Evolutionary conservation across 1,139 yeast species (phyloP).

Genomic region (Kurtzmaniella quercitrusa): DNA sequence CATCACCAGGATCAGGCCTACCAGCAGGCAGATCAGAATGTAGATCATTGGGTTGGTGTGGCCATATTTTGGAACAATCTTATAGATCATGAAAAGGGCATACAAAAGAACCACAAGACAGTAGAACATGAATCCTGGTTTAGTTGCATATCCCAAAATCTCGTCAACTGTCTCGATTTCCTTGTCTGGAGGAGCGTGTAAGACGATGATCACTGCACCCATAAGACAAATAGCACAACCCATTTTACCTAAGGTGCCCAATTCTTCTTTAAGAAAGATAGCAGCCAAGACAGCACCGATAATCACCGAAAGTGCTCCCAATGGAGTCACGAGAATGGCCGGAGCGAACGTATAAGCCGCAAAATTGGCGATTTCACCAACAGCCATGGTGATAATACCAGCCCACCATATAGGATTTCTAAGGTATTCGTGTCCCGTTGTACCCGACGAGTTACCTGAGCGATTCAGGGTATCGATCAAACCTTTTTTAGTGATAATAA

Average conservation of each 20-base stretch:
- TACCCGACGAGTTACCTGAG: slow-evolving; percentile 56
- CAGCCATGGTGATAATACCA: slow-evolving; percentile 86
- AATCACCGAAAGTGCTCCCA: slow-evolving; percentile 86
- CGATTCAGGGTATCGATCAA: slow-evolving; percentile 66
- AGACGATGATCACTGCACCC: slow-evolving; percentile 85
- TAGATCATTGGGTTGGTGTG: slow-evolving; percentile 83
- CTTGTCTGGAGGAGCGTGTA: slow-evolving; percentile 93
- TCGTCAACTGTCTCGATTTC: slow-evolving; percentile 88
- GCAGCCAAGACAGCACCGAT: slow-evolving; percentile 92
- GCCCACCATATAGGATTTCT: slow-evolving; percentile 95
- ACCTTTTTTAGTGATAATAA: slow-evolving; percentile 86
- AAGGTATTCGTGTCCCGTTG: slow-evolving; percentile 71
- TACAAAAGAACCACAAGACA: slow-evolving; percentile 59
- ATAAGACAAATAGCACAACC: slow-evolving; percentile 90
- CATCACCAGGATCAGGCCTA: slow-evolving; percentile 90
- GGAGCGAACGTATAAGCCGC: slow-evolving; percentile 97
- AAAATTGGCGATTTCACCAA: slow-evolving; percentile 88
- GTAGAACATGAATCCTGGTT: slow-evolving; percentile 76
- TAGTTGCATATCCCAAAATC: slow-evolving; percentile 72
- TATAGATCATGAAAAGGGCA: slow-evolving; percentile 75
- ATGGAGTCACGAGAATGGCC: slow-evolving; percentile 85
- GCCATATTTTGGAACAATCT: slow-evolving; percentile 79
- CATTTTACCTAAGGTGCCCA: slow-evolving; percentile 86
- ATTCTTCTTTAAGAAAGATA: slow-evolving; percentile 75
- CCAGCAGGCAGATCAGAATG: slow-evolving; percentile 84